Evolutionary conservation across 225 moss, liverwort and hornwort species (phyloP).

Genomic region (Pleurozium schreberi): DNA sequence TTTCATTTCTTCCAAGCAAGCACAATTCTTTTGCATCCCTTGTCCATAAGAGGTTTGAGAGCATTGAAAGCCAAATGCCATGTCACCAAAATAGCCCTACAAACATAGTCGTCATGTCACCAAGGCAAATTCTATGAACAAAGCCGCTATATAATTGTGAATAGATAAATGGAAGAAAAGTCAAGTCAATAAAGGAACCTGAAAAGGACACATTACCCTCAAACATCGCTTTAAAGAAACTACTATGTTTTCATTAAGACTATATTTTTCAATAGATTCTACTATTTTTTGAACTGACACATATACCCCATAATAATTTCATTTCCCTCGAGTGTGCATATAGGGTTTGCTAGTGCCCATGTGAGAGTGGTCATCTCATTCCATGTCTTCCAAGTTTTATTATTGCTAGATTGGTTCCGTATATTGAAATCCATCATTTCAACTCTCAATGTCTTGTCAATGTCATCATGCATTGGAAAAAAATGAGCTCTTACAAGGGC

Average conservation of each 20-base stretch:
- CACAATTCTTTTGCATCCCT: rapidly evolving
- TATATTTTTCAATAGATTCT: neutral
- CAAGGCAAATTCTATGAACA: rapidly evolving
- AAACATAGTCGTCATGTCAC: rapidly evolving
- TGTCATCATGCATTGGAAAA: too few species aligned
- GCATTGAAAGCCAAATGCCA: too few species aligned
- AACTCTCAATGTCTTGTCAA: too few species aligned
- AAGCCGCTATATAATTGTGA: rapidly evolving
- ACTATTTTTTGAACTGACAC: neutral
- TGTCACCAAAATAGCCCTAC: rapidly evolving
- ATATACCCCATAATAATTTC: neutral
- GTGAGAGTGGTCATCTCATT: neutral
- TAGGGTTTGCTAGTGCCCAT: neutral
- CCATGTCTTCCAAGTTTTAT: neutral
- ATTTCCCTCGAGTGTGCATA: neutral
- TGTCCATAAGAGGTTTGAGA: rapidly evolving
- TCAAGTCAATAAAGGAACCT: neutral
- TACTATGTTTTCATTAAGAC: neutral
- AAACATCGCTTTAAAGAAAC: rapidly evolving
- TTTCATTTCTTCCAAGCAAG: rapidly evolving
- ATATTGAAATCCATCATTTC: too few species aligned
- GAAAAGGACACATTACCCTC: too few species aligned
- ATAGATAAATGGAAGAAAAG: neutral
- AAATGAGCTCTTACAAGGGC: too few species aligned
- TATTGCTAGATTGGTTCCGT: too few species aligned